A percentile compares a stretch with the other conserved stretches of the same genome.
Conservation (phyloP, 1,139 yeast species). For the Insectozyma bohioensis region DNA sequence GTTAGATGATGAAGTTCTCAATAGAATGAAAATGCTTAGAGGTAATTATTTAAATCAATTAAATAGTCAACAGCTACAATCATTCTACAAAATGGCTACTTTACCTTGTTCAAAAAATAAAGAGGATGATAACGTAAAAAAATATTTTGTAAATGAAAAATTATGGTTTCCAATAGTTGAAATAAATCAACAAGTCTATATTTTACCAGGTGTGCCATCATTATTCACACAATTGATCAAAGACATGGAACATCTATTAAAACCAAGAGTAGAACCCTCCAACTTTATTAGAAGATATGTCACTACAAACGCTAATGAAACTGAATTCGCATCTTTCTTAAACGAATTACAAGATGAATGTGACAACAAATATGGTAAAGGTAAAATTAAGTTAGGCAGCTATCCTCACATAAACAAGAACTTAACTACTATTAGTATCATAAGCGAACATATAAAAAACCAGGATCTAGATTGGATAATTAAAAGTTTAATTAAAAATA, state of each 20-base stretch:
- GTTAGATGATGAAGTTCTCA: slow-evolving; percentile 57
- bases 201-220: slow-evolving; percentile 83
- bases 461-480: slow-evolving; percentile 45
- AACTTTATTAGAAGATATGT: slow-evolving; percentile 54
- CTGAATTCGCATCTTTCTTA: slow-evolving; percentile 67
- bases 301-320: slow-evolving; percentile 59
- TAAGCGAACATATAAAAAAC: slow-evolving; percentile 45
- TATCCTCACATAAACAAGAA: slow-evolving; percentile 74
- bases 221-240: slow-evolving; percentile 56
- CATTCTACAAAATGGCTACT: slow-evolving; percentile 77
- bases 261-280: slow-evolving; percentile 23
- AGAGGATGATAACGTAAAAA: slow-evolving; percentile 12
- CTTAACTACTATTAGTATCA: slow-evolving; percentile 67
- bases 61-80: slow-evolving; percentile 47
- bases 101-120: slow-evolving; percentile 53
- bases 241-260: slow-evolving; percentile 26
- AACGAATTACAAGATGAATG: slow-evolving; percentile 50
- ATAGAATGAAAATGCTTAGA: slow-evolving; percentile 54
- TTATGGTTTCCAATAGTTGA: slow-evolving; percentile 86
- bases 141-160: slow-evolving; percentile 51
- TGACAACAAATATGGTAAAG: slow-evolving; percentile 30
- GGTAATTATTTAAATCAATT: slow-evolving; percentile 39
- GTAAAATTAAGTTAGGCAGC: slow-evolving; percentile 67
- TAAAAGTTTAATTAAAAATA: slow-evolving; percentile 38
- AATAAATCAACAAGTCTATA: slow-evolving; percentile 58